Evolutionary conservation across 306 rosid species (phyloP), one percentile per base, ranked within the genome.

Genomic region (Rubus parviflorus): DNA sequence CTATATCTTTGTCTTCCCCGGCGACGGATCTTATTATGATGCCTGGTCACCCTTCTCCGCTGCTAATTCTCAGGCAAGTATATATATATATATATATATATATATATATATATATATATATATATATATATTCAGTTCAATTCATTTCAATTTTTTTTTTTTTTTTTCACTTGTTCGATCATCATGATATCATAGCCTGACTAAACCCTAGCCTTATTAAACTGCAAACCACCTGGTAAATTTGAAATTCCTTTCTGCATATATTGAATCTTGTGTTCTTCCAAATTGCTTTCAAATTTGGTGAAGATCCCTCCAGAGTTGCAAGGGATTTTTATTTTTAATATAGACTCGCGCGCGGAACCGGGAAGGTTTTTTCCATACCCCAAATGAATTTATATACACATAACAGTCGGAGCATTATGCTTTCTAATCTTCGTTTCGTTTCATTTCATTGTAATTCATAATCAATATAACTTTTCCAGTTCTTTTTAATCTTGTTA

Each of bases 1-100:
- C 46, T 79, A 38, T 5, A 83, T 76, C 68, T 42, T 82, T 47
- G 81, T 77, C 47, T 52, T 75, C 53, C 85, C 88, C 30, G 79
- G 83, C 41, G 80, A 75, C 35, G 60, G 73, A 72, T 79, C 86
- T 10, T 47, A 43, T 72, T 60, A 82, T 76, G 60, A 74, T 70
- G 35, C 35, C 16, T 0, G 42, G 10, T 53, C 60, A 53, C 38
- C 4, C 8, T 45, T 72, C 53, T 72, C 73, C 75, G 12, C 35
- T 30, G 35, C 86, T 68, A 38, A 45, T 22, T 68, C 73, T 57
- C 67, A 73, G 78, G 78, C 14, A 12, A 74, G 78, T 61, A n/a
- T 6, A 30, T 68, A 20, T 35, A 6, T 7, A 45, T n/a, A n/a
- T n/a, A n/a, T n/a, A n/a, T n/a, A n/a, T n/a, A n/a, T n/a, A n/a